Conservation (phyloP, 192 early-diverging fungal species). For the Coemansia sp. region DNA sequence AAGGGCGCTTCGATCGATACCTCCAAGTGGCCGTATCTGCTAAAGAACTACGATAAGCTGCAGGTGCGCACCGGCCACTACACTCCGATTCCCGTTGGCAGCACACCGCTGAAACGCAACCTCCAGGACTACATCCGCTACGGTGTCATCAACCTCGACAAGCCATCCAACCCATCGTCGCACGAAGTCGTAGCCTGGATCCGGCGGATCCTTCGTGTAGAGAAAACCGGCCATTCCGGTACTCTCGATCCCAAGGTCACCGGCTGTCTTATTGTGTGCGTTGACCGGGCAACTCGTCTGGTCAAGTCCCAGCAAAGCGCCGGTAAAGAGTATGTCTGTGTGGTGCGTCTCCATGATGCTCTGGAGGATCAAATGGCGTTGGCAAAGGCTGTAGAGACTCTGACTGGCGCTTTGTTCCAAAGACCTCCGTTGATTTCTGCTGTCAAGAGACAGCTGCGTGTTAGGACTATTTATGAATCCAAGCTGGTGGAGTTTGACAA, state of each 20-base stretch:
- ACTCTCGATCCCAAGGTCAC: conserved; percentile 99
- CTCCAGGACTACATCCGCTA: conserved; percentile 91
- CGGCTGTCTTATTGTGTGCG: conserved; percentile 97
- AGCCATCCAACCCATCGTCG: conserved; percentile 98
- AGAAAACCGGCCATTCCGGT: conserved; percentile 98
- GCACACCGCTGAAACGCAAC: conserved; percentile 91
- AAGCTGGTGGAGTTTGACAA: conserved; percentile 98
- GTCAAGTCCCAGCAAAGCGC: conserved; percentile 99
- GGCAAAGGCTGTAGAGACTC: conserved; percentile 84
- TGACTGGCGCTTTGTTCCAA: conserved; percentile 99
- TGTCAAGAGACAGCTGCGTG: conserved; percentile 98
- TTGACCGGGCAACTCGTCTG: conserved; percentile 96
- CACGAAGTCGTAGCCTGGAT: conserved; percentile 99
- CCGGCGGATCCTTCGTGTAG: conserved; percentile 92
- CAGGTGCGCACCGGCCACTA: conserved; percentile 97
- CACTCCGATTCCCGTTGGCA: conserved; percentile 95
- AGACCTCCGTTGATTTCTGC: conserved; percentile 98
- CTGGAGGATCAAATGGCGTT: conserved; percentile 89
- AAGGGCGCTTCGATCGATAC: conserved; percentile 83
- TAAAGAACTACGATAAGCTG: conserved; percentile 98
- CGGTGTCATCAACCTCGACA: conserved; percentile 99
- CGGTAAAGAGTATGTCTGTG: conserved; percentile 98
- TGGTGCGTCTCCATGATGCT: conserved; percentile 93
- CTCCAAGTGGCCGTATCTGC: conserved; percentile 92
- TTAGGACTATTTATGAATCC: conserved; percentile 96